phyloP scores from a whole-genome alignment of 129 eudicot species.

The Solidago caesia region DNA sequence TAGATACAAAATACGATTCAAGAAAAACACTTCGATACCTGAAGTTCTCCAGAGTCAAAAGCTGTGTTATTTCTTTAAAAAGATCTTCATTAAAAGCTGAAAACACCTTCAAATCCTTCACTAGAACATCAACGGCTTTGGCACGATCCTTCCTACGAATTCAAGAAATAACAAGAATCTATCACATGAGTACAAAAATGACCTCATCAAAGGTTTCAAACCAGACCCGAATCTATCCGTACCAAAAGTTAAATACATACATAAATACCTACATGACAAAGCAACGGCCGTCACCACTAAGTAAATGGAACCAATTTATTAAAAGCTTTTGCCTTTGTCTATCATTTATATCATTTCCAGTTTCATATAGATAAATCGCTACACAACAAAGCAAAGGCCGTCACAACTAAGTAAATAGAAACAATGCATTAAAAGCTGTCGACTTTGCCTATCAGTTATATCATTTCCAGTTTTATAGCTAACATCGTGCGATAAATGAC shows the following conservation, averaged over 20 bases:
- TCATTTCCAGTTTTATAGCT: neutral
- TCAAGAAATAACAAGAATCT: constrained; percentile 9
- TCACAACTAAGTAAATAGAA: neutral
- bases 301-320: neutral
- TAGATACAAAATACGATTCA: neutral
- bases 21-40: constrained; percentile 31
- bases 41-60: constrained; percentile 68
- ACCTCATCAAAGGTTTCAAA: neutral
- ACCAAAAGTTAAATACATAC: neutral
- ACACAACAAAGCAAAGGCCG: neutral
- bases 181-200: constrained; percentile 2
- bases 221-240: neutral
- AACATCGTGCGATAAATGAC: neutral
- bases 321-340: neutral
- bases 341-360: constrained; percentile 1
- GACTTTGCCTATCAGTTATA: neutral
- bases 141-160: constrained; percentile 67
- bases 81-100: constrained; percentile 78
- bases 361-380: neutral
- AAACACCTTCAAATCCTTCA: constrained; percentile 78
- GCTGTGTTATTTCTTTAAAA: constrained; percentile 74
- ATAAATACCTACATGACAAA: neutral
- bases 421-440: neutral
- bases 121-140: constrained; percentile 73
- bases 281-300: neutral